Percentiles rank a stretch among this genome's conserved stretches.
phyloP scores from a whole-genome alignment of 208 protist species.

The Trypanosoma cruzi region DNA sequence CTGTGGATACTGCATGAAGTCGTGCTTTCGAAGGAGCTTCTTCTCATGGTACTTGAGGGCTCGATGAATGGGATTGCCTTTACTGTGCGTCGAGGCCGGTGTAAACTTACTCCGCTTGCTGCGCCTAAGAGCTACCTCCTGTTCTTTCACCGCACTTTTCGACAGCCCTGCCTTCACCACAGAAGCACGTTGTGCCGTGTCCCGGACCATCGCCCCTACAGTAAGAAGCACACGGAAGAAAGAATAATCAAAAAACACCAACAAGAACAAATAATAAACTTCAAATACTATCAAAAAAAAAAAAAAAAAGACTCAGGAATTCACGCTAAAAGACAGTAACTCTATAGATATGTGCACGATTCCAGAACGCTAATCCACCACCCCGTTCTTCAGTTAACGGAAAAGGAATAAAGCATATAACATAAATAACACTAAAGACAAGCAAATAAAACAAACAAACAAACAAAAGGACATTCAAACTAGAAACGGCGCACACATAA shows the following conservation, averaged over 20 bases:
- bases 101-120: slow-evolving; percentile 86
- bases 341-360: not conserved
- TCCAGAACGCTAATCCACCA: not conserved
- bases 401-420: not conserved
- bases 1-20: slow-evolving; percentile 93
- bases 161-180: slow-evolving; percentile 42
- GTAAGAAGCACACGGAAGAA: no score
- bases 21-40: slow-evolving; percentile 90
- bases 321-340: not conserved
- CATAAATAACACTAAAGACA: not conserved
- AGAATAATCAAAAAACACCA: not conserved
- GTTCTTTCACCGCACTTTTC: slow-evolving; percentile 50
- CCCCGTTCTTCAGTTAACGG: not conserved
- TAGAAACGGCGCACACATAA: not conserved
- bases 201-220: slow-evolving; percentile 51
- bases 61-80: slow-evolving; percentile 85
- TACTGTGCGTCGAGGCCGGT: slow-evolving; percentile 65
- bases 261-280: slow-evolving; percentile 9
- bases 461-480: slow-evolving; percentile 19
- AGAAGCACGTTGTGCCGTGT: slow-evolving; percentile 60
- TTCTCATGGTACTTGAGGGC: slow-evolving; percentile 90
- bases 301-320: not conserved
- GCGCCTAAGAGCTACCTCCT: slow-evolving; percentile 61
- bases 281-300: slow-evolving; percentile 12
- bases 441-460: slow-evolving; percentile 3